Evolutionary conservation across 306 rosid genomes (phyloP), one percentile per base, ranked within the genome.

Genomic region (Ochetophila trinervis): DNA sequence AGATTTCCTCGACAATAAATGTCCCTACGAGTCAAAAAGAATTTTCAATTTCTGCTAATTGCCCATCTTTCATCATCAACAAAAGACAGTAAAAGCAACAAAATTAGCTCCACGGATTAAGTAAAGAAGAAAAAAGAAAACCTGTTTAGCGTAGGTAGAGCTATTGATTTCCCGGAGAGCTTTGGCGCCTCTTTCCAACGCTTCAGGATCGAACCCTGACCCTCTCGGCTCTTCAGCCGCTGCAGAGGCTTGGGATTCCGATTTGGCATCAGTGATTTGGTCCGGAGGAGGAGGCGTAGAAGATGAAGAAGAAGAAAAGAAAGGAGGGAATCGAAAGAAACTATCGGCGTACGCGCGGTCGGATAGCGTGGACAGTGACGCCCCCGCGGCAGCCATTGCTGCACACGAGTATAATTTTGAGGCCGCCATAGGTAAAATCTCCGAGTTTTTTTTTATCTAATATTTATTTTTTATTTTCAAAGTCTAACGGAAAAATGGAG

Each of bases 131-230:
- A 48, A 60, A 19, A 6, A 24, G 48, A 12, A 5, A 21, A 91
- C 97, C 97, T 84, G 82, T 75, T 88, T 90, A 32, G 90, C 52
- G 40, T 76, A 35, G 23, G 85, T 60, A 60, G 95, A 88, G 57
- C 66, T 77, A 50, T 90, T 94, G 78, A 94, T 94, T 79, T 85
- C 81, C 15, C 96, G 85, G 56, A 88, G 88, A 76, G 99, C 96
- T 72, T 85, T 88, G 30, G 97, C 99, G 22, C 85, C 99, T 85
- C 90, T 80, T 72, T 94, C 99, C 58, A 90, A 76, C 34, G 90
- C 70, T 61, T 88, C 95, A 17, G 95, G 95, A 54, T 94, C 96
- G 69, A 90, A 86, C 53, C 91, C 96, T 3, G 95, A 83, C 48
- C 82, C 86, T n/a, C 60, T 82, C 16, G 97, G 76, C 66, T 90